Evolutionary conservation across 2,329 filamentous ascomycete species (phyloP).

Genomic region (Claviceps pazoutovae): DNA sequence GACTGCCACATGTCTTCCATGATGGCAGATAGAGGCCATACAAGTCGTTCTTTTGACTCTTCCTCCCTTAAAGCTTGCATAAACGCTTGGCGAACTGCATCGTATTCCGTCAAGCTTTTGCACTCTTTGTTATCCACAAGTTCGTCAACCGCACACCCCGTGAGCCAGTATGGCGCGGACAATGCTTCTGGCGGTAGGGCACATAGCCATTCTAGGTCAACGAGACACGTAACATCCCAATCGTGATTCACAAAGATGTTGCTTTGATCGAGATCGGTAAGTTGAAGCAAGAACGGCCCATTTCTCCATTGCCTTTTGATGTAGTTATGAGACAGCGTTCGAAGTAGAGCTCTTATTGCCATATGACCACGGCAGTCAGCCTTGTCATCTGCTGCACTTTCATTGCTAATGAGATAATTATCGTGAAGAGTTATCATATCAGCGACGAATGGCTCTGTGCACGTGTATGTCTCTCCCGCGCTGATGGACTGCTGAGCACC

Average conservation of each 20-base stretch:
- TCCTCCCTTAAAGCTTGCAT: constrained; percentile 9
- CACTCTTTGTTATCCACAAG: constrained; percentile 1
- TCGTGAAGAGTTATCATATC: constrained; percentile 15
- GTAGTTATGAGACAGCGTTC: constrained; percentile 12
- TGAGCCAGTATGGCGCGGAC: constrained; percentile 11
- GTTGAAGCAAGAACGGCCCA: constrained; percentile 15
- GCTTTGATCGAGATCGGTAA: constrained; percentile 20
- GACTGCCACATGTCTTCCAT: constrained; percentile 5
- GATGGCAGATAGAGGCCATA: neutral
- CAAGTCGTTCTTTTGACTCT: constrained; percentile 3
- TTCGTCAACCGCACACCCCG: constrained; percentile 8
- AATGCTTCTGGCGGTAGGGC: constrained; percentile 11
- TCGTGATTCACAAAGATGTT: constrained; percentile 23
- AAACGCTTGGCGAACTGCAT: constrained; percentile 9
- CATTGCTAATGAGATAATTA: constrained; percentile 12
- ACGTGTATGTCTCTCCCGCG: constrained; percentile 16
- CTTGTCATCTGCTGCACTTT: constrained; percentile 10
- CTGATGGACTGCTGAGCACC: constrained; percentile 17
- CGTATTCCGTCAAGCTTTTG: constrained; percentile 7
- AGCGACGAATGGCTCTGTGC: constrained; percentile 14
- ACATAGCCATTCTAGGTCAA: constrained; percentile 23
- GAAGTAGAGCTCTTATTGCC: constrained; percentile 12
- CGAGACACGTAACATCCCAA: constrained; percentile 20
- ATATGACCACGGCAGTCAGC: constrained; percentile 17
- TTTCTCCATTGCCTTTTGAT: constrained; percentile 11